Conservation (phyloP, 2,329 filamentous ascomycete species). For the Botrytis medusae region DNA sequence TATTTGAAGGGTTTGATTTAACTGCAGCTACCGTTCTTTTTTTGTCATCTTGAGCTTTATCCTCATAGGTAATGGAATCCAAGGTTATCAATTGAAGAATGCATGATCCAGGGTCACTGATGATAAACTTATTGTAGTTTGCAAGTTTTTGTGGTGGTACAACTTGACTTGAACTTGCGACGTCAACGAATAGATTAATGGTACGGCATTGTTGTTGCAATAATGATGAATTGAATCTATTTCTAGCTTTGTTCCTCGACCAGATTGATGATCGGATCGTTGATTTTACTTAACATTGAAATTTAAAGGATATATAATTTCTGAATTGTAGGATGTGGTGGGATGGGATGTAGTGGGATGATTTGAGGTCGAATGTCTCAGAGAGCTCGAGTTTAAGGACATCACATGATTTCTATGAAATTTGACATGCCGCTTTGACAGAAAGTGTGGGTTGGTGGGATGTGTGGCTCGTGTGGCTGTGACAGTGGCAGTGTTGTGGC, state of each 20-base stretch:
- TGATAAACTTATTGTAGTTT: background rate
- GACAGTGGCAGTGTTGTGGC: background rate
- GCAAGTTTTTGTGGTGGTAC: background rate
- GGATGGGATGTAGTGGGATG: background rate
- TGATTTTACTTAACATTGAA: background rate
- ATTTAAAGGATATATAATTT: background rate
- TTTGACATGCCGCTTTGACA: background rate
- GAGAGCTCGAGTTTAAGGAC: background rate
- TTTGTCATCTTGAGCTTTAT: too few relatives aligned
- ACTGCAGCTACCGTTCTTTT: background rate
- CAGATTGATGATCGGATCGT: background rate
- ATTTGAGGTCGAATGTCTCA: background rate
- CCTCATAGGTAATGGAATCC: background rate
- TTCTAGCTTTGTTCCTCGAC: background rate
- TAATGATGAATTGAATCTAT: too few relatives aligned
- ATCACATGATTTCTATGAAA: background rate
- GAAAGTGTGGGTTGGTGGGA: background rate
- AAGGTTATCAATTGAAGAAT: background rate
- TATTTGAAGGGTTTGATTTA: too few relatives aligned
- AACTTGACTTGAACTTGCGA: background rate
- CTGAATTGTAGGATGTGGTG: background rate
- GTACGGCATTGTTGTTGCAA: background rate
- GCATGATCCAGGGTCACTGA: background rate
- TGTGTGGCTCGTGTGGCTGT: background rate
- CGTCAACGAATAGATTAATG: background rate